These are phyloP conservation scores for Chlamydomonas sp. DNA, from an alignment of 139 green algal genomes.

Conservation along the genomic window DNA sequence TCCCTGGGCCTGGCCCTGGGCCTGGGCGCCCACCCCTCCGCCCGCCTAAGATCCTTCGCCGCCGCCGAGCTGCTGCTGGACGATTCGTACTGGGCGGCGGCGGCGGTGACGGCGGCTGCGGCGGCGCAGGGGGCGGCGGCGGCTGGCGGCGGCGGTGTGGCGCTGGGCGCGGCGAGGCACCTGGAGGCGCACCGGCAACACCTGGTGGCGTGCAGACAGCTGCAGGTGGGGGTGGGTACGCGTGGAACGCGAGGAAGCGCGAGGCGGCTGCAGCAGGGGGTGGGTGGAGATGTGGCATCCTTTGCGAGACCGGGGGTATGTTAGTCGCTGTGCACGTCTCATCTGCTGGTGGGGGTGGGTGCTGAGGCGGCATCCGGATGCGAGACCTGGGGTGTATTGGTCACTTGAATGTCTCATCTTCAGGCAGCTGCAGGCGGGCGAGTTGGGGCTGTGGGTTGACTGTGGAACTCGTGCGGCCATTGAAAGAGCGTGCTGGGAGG, in stretches of 20 bases:
- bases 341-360: not conserved
- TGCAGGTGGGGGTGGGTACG: not conserved
- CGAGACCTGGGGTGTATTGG: too few species aligned
- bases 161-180: conserved; percentile 1
- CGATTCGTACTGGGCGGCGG: conserved; percentile 16
- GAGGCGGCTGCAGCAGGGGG: not conserved
- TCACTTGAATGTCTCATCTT: too few species aligned
- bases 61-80: conserved; percentile 21
- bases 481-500: too few species aligned
- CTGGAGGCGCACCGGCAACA: not conserved
- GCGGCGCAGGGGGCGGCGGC: not conserved
- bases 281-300: not conserved
- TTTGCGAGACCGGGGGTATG: too few species aligned
- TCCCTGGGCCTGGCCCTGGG: not conserved
- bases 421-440: too few species aligned
- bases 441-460: too few species aligned
- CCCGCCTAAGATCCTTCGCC: not conserved
- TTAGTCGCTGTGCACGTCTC: too few species aligned
- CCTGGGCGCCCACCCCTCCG: not conserved
- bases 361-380: too few species aligned
- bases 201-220: not conserved
- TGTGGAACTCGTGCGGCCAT: too few species aligned
- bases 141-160: not conserved
- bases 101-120: not conserved
- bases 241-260: too few species aligned